phyloP scores from a whole-genome alignment of 768 basidiomycete genomes.

The Amanita molliuscula region DNA sequence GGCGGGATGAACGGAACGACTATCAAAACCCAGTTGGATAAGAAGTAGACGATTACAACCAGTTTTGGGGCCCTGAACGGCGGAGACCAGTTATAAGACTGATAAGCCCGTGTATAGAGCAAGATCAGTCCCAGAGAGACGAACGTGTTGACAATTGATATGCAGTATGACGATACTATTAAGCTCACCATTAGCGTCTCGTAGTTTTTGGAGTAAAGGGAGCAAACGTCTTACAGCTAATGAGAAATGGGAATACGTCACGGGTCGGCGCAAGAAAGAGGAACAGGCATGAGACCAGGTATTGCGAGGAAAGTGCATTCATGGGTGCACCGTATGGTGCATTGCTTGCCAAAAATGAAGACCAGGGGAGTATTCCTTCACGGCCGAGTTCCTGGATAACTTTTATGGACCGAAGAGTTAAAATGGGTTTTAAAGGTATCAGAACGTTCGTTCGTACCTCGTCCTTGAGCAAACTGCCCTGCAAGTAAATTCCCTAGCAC shows the following conservation, averaged over 20 bases:
- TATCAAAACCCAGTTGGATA: constrained; percentile 56
- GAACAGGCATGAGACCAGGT: constrained; percentile 44
- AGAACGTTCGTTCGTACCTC: constrained; percentile 29
- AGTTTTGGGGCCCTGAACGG: constrained; percentile 49
- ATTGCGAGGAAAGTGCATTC: constrained; percentile 53
- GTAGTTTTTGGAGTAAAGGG: not conserved
- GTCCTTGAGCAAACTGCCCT: constrained; percentile 54
- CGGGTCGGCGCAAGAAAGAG: constrained; percentile 53
- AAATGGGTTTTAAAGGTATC: not conserved
- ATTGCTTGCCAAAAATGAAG: constrained; percentile 60
- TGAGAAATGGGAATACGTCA: constrained; percentile 64
- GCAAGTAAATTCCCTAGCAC: constrained; percentile 56
- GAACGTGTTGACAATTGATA: constrained; percentile 45
- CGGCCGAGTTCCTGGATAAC: constrained; percentile 68
- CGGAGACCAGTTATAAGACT: constrained; percentile 45
- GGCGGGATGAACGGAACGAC: constrained; percentile 58
- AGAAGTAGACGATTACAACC: constrained; percentile 44
- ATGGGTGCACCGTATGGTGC: constrained; percentile 62
- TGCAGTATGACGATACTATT: constrained; percentile 49
- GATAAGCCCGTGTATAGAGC: constrained; percentile 38
- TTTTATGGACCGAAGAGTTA: constrained; percentile 19
- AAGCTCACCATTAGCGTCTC: not conserved
- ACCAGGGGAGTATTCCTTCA: constrained; percentile 58
- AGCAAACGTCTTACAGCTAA: constrained; percentile 39
- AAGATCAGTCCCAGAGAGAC: constrained; percentile 55